A percentile compares a stretch with the other conserved stretches of the same genome.
phyloP scores from a whole-genome alignment of 2,329 filamentous ascomycete genomes.

The Meredithiella fracta region DNA sequence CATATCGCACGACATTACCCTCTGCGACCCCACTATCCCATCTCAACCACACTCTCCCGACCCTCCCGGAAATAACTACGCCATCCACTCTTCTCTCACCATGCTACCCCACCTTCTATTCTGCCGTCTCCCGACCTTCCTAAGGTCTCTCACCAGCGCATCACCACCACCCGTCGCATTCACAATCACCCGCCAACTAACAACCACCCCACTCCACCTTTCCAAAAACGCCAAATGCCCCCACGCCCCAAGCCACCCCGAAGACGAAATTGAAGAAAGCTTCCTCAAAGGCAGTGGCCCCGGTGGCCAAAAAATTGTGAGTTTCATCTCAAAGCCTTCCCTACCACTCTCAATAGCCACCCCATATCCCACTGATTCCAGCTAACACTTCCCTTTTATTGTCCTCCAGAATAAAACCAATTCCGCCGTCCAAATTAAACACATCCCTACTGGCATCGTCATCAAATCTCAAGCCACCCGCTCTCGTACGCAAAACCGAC shows the following conservation, averaged over 20 bases:
- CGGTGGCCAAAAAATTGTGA: slow-evolving; percentile 85
- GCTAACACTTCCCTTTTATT: slow-evolving; percentile 3
- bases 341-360: neutral
- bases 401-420: slow-evolving; percentile 71
- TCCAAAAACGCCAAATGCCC: slow-evolving; percentile 44
- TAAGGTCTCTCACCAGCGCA: too few relatives aligned
- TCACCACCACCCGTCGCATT: slow-evolving; percentile 2
- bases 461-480: slow-evolving; percentile 89
- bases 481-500: slow-evolving; percentile 72
- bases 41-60: neutral
- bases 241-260: slow-evolving; percentile 58
- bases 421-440: slow-evolving; percentile 83
- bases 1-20: neutral
- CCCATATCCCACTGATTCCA: neutral
- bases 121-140: too few relatives aligned
- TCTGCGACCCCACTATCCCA: neutral
- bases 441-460: slow-evolving; percentile 77
- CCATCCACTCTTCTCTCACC: neutral
- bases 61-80: neutral
- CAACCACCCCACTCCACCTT: neutral
- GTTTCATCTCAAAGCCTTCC: slow-evolving; percentile 16
- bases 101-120: too few relatives aligned
- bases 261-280: slow-evolving; percentile 63
- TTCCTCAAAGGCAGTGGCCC: slow-evolving; percentile 88
- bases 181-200: neutral